These are phyloP conservation scores for Scheffersomyces lignicola DNA, from an alignment of 1,139 yeast species.

Conservation along the genomic window DNA sequence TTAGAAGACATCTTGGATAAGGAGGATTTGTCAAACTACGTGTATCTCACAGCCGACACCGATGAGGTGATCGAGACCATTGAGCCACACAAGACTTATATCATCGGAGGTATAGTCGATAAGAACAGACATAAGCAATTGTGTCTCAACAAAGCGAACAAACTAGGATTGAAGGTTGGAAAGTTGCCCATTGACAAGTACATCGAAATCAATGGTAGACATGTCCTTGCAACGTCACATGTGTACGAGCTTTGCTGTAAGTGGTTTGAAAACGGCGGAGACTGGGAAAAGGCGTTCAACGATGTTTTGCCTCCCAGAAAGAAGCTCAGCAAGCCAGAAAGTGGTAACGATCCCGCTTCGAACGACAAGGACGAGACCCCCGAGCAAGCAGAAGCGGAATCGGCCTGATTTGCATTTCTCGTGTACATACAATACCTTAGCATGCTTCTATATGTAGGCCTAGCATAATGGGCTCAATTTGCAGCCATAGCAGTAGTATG, in stretches of 20 bases:
- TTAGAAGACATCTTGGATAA: slow-evolving; percentile 35
- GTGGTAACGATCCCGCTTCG: slow-evolving; percentile 8
- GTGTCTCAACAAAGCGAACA: slow-evolving; percentile 79
- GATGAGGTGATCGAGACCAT: slow-evolving; percentile 62
- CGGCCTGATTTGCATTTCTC: neutral
- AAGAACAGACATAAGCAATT: slow-evolving; percentile 85
- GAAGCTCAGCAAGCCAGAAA: slow-evolving; percentile 23
- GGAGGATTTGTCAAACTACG: slow-evolving; percentile 37
- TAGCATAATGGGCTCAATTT: slow-evolving; percentile 10
- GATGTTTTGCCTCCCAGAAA: slow-evolving; percentile 82
- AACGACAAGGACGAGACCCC: slow-evolving; percentile 10
- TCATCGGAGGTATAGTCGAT: slow-evolving; percentile 95
- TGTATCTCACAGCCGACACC: slow-evolving; percentile 88
- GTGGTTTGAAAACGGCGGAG: slow-evolving; percentile 67
- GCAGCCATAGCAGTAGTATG: slow-evolving; percentile 8
- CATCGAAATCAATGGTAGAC: slow-evolving; percentile 79
- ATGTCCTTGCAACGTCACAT: slow-evolving; percentile 90
- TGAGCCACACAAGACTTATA: slow-evolving; percentile 70
- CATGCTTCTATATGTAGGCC: neutral
- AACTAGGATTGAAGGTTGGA: slow-evolving; percentile 69
- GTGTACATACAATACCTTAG: neutral
- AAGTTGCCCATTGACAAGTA: slow-evolving; percentile 86
- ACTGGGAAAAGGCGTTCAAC: slow-evolving; percentile 89
- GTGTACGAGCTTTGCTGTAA: slow-evolving; percentile 83
- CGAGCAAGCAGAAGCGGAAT: slow-evolving; percentile 5